Evolutionary conservation across 2,329 filamentous ascomycete genomes (phyloP), one percentile per base, ranked within the genome.

Genomic region (Botrytis cinerea): DNA sequence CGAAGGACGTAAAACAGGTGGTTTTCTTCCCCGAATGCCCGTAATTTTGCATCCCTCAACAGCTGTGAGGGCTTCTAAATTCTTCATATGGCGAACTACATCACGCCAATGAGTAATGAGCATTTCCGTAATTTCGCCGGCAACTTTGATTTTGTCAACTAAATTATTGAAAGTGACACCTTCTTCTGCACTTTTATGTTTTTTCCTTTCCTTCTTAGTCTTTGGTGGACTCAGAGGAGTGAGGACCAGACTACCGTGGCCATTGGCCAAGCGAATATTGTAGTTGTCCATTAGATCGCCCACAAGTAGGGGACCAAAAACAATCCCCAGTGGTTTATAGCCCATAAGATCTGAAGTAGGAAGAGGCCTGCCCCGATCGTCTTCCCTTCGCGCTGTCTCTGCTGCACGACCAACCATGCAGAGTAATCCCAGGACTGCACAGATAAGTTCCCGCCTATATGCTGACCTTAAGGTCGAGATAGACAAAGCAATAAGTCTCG

Each of bases 71-170:
- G 73, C 74, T 38, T 73, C 70, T 2, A 90, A 78, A 60, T 82
- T 84, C 73, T 83, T 87, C 83, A 92, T 86, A 73, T 92, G 87
- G 57, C 85, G 83, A 61, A 91, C 87, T 18, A 91, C 84, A 66
- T 91, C 89, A 73, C 87, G 84, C 91, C 90, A 92, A 75, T 91
- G 86, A 1, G 86, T 83, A 67, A 92, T 88, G 8, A 92, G 82
- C 89, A 92, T 91, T 79, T 91, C 88, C 0, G 88, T 83, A 45
- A 92, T 86, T 46, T 82, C 82, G 74, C 89, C 90, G 18, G 88
- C 89, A 71, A 90, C 81, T 62, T 85, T 83, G 35, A 90, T 83
- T 76, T 88, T 91, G 81, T 90, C 86, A 28, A 91, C 75, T 57
- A 77, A 73, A 25, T 76, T 77, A 32, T 78, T 75, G 54, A 79